phyloP scores from a whole-genome alignment of 2,329 filamentous ascomycete genomes.

The Aureobasidium melanogenum region DNA sequence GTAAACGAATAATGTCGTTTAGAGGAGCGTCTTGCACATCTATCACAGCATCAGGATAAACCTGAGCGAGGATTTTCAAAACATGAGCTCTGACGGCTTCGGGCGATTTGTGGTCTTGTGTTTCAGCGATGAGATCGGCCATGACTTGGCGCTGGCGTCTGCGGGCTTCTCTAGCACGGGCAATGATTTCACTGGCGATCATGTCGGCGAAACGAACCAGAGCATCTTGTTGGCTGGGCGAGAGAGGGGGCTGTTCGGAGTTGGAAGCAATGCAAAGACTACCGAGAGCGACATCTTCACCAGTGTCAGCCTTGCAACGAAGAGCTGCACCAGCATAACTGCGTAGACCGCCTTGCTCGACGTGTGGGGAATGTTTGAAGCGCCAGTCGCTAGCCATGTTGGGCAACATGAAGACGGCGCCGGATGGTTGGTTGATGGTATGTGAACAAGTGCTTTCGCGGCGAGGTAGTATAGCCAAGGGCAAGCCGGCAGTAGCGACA shows the following conservation, averaged over 20 bases:
- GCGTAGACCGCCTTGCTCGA: slow-evolving; percentile 31
- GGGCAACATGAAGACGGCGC: slow-evolving; percentile 31
- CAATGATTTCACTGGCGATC: slow-evolving; percentile 35
- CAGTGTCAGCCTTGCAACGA: slow-evolving; percentile 32
- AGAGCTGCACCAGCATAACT: slow-evolving; percentile 36
- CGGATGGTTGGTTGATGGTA: slow-evolving; percentile 24
- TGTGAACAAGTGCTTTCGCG: slow-evolving; percentile 39
- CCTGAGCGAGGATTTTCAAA: slow-evolving; percentile 22
- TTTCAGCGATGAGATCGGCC: slow-evolving; percentile 26
- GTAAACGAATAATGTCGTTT: slow-evolving; percentile 20
- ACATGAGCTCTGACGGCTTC: slow-evolving; percentile 22
- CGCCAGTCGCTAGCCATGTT: slow-evolving; percentile 39
- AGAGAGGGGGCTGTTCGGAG: slow-evolving; percentile 25
- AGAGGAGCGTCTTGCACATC: slow-evolving; percentile 19
- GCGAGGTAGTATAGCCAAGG: slow-evolving; percentile 35
- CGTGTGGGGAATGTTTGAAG: slow-evolving; percentile 33
- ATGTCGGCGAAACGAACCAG: slow-evolving; percentile 31
- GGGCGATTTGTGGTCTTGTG: slow-evolving; percentile 15
- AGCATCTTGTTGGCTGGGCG: slow-evolving; percentile 24
- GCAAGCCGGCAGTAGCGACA: slow-evolving; percentile 34
- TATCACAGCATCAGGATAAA: slow-evolving; percentile 28
- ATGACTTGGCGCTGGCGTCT: slow-evolving; percentile 33
- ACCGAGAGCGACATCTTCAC: slow-evolving; percentile 33
- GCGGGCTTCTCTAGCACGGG: slow-evolving; percentile 29
- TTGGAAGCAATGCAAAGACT: slow-evolving; percentile 37